phyloP scores from a whole-genome alignment of 2,329 filamentous ascomycete genomes.

The Colletotrichum paranaense region DNA sequence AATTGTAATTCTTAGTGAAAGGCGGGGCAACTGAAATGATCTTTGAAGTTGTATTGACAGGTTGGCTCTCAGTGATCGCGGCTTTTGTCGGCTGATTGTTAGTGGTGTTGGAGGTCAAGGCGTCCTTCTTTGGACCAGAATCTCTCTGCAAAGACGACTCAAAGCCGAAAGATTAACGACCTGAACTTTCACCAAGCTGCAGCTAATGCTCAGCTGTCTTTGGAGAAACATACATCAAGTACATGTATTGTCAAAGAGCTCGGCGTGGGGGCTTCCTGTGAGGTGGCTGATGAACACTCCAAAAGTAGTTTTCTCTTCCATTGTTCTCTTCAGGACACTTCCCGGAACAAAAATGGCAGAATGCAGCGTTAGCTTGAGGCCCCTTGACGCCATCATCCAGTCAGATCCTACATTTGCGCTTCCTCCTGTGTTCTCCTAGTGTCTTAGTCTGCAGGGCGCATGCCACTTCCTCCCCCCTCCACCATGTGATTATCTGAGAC shows the following conservation, averaged over 20 bases:
- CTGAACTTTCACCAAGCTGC: neutral
- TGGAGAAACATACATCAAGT: neutral
- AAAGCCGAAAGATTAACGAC: neutral
- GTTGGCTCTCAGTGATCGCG: neutral
- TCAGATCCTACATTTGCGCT: neutral
- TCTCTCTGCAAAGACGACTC: neutral
- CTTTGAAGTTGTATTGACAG: neutral
- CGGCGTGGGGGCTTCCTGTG: neutral
- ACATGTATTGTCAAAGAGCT: neutral
- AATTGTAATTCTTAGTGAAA: neutral
- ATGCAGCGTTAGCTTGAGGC: neutral
- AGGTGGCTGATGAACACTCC: neutral
- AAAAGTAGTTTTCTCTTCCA: neutral
- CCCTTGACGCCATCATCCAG: neutral
- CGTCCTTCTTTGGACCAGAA: neutral
- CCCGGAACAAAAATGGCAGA: neutral
- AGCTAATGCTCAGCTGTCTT: neutral
- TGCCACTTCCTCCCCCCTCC: constrained; percentile 11
- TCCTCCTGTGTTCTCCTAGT: neutral
- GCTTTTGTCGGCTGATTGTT: neutral
- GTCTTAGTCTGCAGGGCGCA: constrained; percentile 25
- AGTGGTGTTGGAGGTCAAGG: neutral
- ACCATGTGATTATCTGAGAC: constrained; percentile 29
- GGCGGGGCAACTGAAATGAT: neutral
- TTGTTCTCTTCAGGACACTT: neutral